Evolutionary conservation across 1,284 basidiomycete species (phyloP).

Genomic region (Trichosporon asahii): DNA sequence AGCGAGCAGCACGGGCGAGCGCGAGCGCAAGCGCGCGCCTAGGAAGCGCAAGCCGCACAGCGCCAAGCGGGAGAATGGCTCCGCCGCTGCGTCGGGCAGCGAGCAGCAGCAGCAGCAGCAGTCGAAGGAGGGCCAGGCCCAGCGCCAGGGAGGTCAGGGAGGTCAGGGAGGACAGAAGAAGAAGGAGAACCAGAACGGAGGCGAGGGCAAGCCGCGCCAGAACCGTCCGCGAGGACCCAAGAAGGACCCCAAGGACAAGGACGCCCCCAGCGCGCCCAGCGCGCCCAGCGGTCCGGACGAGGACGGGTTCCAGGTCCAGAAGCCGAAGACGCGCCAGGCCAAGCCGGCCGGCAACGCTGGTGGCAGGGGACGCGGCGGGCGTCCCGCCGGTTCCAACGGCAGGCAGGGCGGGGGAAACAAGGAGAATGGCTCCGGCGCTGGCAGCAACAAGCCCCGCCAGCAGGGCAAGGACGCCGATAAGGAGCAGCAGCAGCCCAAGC

Average conservation of each 20-base stretch:
- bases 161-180: neutral
- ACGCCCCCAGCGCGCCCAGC: no score
- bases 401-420: neutral
- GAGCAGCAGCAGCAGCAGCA: neutral
- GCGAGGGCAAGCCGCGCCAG: neutral
- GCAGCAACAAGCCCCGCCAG: constrained; percentile 2
- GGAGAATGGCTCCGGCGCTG: neutral
- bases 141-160: no score
- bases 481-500: constrained; percentile 13
- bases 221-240: neutral
- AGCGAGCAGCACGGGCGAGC: neutral
- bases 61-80: neutral
- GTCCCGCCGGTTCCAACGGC: constrained; percentile 17
- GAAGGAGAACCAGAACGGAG: constrained; percentile 12
- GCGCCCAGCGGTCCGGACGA: constrained; percentile 34
- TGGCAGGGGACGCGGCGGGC: constrained; percentile 14
- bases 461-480: constrained; percentile 1
- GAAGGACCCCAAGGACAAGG: constrained; percentile 12
- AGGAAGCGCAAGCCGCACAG: constrained; percentile 10
- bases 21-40: constrained; percentile 14
- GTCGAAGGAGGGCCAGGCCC: neutral
- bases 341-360: neutral
- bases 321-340: constrained; percentile 18
- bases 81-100: neutral
- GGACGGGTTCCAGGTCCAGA: constrained; percentile 45